phyloP scores from a whole-genome alignment of 129 eudicot species.

The Oenanthe sinensis region DNA sequence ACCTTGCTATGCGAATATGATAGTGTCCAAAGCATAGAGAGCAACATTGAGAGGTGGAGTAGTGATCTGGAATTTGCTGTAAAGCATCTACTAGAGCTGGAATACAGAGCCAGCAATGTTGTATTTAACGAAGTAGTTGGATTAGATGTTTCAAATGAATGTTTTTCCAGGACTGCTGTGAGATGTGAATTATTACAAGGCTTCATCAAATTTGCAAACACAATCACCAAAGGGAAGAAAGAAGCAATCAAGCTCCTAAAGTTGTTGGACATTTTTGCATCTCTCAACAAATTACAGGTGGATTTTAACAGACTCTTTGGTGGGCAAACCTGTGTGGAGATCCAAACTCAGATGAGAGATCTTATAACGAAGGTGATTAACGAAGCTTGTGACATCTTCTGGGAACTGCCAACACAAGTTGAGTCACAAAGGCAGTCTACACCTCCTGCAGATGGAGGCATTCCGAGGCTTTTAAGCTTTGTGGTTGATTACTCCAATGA shows the following conservation, averaged over 20 bases:
- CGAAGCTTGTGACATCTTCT: conserved; percentile 56
- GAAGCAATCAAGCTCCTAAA: conserved; percentile 75
- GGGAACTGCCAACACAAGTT: conserved; percentile 56
- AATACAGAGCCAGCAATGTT: conserved; percentile 42
- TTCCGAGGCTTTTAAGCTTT: conserved; percentile 56
- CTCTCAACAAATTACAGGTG: conserved; percentile 42
- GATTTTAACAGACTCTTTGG: conserved; percentile 68
- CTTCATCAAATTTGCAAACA: conserved; percentile 54
- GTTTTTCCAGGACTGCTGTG: conserved; percentile 51
- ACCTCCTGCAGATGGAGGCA: conserved; percentile 62
- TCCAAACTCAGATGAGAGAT: conserved; percentile 60
- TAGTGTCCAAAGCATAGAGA: conserved; percentile 44
- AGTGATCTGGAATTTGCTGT: conserved; percentile 60
- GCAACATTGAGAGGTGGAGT: conserved; percentile 54
- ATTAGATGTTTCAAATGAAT: conserved; percentile 23
- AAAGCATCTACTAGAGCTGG: conserved; percentile 46
- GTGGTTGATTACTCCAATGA: conserved; percentile 54
- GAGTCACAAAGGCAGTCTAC: conserved; percentile 46
- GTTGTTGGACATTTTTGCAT: conserved; percentile 52
- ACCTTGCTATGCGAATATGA: conserved; percentile 40
- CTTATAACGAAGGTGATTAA: conserved; percentile 57
- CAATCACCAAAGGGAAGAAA: conserved; percentile 50
- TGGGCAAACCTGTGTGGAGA: conserved; percentile 41
- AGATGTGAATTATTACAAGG: conserved; percentile 39
- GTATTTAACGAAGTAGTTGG: conserved; percentile 26